Conservation (phyloP, 169 alveolate genomes). For the Plasmodium vivax region DNA sequence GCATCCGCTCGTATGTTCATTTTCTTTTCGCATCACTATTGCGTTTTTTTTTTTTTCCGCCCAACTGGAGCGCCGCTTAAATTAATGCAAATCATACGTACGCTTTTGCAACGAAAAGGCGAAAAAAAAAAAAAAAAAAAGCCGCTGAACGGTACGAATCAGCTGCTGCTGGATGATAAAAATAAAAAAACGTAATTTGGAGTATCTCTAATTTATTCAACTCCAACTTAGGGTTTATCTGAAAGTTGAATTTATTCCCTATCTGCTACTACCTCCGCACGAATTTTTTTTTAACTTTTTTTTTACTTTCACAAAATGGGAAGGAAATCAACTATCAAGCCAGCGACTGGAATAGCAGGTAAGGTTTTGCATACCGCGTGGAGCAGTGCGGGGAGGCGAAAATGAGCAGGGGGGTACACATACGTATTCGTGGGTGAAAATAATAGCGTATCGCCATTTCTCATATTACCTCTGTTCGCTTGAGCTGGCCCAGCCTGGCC, state of each 20-base stretch:
- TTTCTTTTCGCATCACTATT: not conserved
- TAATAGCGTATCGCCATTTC: not conserved
- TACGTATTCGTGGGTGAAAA: not conserved
- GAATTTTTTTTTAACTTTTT: not conserved
- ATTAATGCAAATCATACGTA: not conserved
- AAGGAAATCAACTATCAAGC: conserved; percentile 58
- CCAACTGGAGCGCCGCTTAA: not conserved
- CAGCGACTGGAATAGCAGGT: conserved; percentile 75
- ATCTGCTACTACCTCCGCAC: not conserved
- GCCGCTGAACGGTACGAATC: not conserved
- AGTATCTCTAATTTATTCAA: not conserved
- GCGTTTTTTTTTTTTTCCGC: not conserved
- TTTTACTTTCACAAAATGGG: conserved; percentile 49
- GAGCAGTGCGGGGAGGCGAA: not conserved
- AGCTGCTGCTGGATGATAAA: not conserved
- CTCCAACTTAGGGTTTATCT: not conserved
- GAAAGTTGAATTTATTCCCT: not conserved
- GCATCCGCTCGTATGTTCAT: not conserved
- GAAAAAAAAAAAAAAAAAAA: not conserved
- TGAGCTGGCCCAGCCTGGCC: not conserved
- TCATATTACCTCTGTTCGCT: not conserved
- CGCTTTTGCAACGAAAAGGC: not conserved
- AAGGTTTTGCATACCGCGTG: not conserved
- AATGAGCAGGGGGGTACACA: not conserved
- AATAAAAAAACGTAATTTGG: not conserved